Conservation (phyloP, 148 eudicot species). For the Arbutus unedo region DNA sequence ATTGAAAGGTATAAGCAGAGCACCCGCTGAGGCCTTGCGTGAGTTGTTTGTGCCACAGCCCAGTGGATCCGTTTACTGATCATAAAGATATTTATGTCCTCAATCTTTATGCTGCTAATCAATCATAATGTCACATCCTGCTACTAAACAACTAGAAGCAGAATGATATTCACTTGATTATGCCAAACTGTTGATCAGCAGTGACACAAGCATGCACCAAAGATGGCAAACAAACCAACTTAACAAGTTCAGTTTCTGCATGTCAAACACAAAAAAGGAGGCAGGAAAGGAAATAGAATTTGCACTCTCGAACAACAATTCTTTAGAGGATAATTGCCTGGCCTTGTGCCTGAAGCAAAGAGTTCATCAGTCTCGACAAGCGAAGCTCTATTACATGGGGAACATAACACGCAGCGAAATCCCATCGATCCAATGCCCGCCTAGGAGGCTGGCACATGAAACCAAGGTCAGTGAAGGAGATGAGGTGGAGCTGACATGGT, state of each 20-base stretch:
- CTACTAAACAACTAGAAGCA: neutral
- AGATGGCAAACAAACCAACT: neutral
- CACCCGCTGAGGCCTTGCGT: neutral
- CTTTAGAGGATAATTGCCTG: neutral
- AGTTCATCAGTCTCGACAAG: neutral
- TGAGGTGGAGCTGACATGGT: neutral
- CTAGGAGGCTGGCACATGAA: neutral
- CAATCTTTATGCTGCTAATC: conserved; percentile 7
- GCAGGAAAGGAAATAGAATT: neutral
- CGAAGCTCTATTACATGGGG: neutral
- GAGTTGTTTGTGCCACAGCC: neutral
- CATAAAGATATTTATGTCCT: neutral
- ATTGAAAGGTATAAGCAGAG: neutral
- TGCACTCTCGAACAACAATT: neutral
- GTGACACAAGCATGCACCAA: neutral
- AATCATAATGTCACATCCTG: neutral
- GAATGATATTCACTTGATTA: neutral
- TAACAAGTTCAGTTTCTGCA: neutral
- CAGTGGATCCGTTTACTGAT: neutral
- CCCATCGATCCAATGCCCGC: neutral
- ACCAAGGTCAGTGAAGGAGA: neutral
- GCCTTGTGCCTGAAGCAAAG: neutral
- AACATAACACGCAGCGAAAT: neutral
- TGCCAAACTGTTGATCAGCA: neutral
- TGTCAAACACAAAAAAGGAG: neutral